Evolutionary conservation across 441 rosid species (phyloP), one percentile per base, ranked within the genome.

Genomic region (Erysimum pusillum): DNA sequence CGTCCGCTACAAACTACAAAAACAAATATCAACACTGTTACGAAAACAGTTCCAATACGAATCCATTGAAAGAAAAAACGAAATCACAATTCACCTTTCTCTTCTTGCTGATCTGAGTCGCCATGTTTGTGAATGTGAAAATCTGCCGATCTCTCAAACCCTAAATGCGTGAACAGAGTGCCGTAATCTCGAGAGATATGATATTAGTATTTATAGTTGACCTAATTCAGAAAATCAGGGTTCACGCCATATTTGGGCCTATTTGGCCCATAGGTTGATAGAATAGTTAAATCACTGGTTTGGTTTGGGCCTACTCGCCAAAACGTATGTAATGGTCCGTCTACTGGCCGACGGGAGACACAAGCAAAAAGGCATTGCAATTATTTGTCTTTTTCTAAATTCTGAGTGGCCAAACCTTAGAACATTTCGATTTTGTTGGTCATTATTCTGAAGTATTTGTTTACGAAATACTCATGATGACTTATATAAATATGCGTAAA

Each of bases 1-100:
- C 97, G 42, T 90, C 93, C 1, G 93, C 91, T 4, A 91, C 93
- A 31, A 91, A 91, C 97, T 90, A 79, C 18, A 54, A 15, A 11
- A 22, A 12, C 8, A 35, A 15, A 9, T 51, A 2, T 8, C 58
- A 12, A 14, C 20, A 57, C 14, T 42, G 56, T 57, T 45, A 53
- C 20, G 0, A n/a, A 52, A 31, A 52, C 61, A 61, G 12, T 25
- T 71, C 61, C 51, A 22, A 4, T 3, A 8, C 46, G 57, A n/a
- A 45, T 59, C 25, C 4, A 45, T 20, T 14, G 2, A 6, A n/a
- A 7, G 7, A 49, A 10, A 17, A 52, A 25, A 11, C 31, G 17
- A 57, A 57, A 42, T 42, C 63, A 45, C 9, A n/a, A 38, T 14
- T 52, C 35, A 73, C 76, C 76, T 73, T 73, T 18, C 63, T 73